Base-by-base conservation (phyloP, 352 stramenopile species). In the Pythium phragmitis region DNA sequence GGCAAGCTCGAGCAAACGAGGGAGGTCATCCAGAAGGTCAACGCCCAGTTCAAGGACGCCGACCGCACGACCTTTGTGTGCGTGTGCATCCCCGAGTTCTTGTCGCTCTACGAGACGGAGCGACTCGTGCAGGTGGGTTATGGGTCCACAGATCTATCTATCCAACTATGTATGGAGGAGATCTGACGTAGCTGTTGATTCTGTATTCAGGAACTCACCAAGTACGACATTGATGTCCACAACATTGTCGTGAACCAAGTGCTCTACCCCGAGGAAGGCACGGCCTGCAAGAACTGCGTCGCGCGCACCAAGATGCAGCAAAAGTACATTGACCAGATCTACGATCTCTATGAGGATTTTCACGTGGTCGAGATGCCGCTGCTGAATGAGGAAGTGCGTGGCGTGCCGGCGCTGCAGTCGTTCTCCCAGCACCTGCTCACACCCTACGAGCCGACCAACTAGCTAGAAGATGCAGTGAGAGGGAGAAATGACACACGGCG, bases 191-290 rank as follows among this genome's bases (percentile, higher is more conserved):
- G 19, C 45, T 34, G 4, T 50, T 16, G 39, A 8, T 26, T n/a
- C 34, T 11, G 17, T 33, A 1, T 34, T 23, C 45, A 69, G 87
- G 97, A 99, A 78, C 88, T 99, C 52, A 98, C 95, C 57, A 99
- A 99, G 75, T 99, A 98, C 76, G 96, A 98, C 65, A 99, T 99
- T 74, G 97, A 99, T 76, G 96, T 98, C 50, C 97, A 99, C 79
- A 99, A 99, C 71, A 96, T 99, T 50, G 97, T 99, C 11, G 97
- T 99, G 50, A 99, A 99, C 74, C 98, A 99, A 76, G 97, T 99
- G 47, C 74, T 99, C 34, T 98, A 98, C 72, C 94, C 91, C 19
- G 83, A 90, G 49, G 73, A 82, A 45, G 74, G 69, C 46, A 88
- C 82, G 50, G 79, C 70, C 30, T 95, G 87, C 78, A 90, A 87